These are phyloP conservation scores for Agrocybe praecox DNA, from an alignment of 768 basidiomycete genomes.

Conservation along the genomic window DNA sequence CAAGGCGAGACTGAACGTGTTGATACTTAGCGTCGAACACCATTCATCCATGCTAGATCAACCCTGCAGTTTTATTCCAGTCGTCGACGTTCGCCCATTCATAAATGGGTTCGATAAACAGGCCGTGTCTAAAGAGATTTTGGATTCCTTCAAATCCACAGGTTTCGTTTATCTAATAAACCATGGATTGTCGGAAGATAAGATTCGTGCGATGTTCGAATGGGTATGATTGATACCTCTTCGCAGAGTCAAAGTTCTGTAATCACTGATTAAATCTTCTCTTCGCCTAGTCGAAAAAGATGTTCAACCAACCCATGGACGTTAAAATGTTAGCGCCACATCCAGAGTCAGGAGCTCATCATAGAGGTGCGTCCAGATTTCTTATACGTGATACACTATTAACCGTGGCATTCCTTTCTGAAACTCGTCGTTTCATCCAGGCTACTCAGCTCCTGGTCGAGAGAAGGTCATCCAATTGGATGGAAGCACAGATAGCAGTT, in stretches of 20 bases:
- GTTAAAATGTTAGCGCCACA: constrained; percentile 47
- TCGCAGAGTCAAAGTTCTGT: too few species aligned
- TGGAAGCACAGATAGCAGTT: constrained; percentile 24
- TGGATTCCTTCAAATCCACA: constrained; percentile 44
- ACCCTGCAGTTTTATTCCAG: constrained; percentile 19
- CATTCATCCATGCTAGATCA: too few species aligned
- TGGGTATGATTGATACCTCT: constrained; percentile 30
- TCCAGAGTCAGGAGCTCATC: constrained; percentile 44
- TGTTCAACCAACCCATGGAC: constrained; percentile 40
- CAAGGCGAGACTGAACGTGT: too few species aligned
- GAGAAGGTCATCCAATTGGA: constrained; percentile 42
- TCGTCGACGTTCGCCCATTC: constrained; percentile 47
- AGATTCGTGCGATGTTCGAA: constrained; percentile 41
- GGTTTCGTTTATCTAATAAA: constrained; percentile 54
- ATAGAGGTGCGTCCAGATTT: constrained; percentile 36
- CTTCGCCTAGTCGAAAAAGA: constrained; percentile 32
- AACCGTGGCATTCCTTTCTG: too few species aligned
- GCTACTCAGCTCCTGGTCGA: constrained; percentile 38
- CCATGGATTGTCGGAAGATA: constrained; percentile 38
- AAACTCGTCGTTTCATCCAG: too few species aligned
- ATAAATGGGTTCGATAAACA: constrained; percentile 40
- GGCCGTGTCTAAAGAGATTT: constrained; percentile 39
- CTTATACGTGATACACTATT: constrained; percentile 9
- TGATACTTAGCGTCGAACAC: too few species aligned
- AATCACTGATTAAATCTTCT: neutral